These are phyloP conservation scores for Dicorynia guianensis DNA, from an alignment of 306 rosid genomes.

Conservation along the genomic window DNA sequence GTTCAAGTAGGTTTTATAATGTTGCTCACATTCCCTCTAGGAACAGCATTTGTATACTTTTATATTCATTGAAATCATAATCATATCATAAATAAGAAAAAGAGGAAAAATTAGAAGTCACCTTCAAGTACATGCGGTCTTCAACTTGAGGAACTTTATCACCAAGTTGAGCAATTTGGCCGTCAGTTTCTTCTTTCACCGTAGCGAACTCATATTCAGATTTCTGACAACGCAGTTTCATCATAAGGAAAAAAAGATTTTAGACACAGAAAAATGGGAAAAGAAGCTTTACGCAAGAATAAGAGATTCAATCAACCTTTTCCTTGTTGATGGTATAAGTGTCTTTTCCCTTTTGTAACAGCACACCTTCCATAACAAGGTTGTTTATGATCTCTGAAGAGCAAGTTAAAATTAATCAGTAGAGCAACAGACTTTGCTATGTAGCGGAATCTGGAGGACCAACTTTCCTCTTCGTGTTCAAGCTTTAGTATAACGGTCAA, in stretches of 20 bases:
- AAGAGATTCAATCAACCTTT: conserved; percentile 56
- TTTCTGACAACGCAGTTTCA: conserved; percentile 52
- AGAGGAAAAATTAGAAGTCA: conserved; percentile 39
- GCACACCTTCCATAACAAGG: conserved; percentile 68
- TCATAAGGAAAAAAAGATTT: conserved; percentile 3
- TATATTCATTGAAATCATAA: not conserved
- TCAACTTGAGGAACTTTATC: conserved; percentile 52
- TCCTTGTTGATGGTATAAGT: conserved; percentile 62
- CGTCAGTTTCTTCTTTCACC: conserved; percentile 80
- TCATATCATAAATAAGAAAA: not conserved
- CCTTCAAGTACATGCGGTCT: conserved; percentile 82
- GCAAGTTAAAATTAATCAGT: conserved; percentile 43
- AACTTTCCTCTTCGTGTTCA: no score
- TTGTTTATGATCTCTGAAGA: conserved; percentile 76
- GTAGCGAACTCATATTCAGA: conserved; percentile 65
- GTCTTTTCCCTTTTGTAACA: conserved; percentile 71
- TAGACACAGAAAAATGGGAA: conserved; percentile 17
- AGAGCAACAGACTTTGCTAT: conserved; percentile 26
- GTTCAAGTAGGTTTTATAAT: conserved; percentile 14
- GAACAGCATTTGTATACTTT: conserved; percentile 3
- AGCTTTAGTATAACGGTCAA: conserved; percentile 26
- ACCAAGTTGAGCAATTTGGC: conserved; percentile 45
- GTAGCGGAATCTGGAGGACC: conserved; percentile 22
- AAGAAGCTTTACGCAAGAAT: not conserved
- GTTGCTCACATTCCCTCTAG: conserved; percentile 11